Evolutionary conservation across 139 green algal species (phyloP), one percentile per base, ranked within the genome.

Genomic region (Spirogloea muscicola): DNA sequence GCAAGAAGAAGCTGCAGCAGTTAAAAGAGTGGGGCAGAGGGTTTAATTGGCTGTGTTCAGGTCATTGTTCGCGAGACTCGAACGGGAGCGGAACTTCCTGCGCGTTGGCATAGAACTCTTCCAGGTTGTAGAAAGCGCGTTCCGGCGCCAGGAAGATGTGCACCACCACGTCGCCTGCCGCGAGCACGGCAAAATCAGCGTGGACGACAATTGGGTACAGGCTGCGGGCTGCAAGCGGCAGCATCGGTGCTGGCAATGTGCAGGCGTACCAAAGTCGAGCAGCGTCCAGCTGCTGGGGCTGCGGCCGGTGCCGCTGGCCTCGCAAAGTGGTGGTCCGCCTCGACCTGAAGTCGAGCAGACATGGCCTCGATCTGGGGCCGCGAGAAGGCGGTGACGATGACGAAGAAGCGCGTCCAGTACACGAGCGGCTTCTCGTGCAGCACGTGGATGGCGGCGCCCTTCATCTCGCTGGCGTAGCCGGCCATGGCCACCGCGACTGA

Each of bases 101-200:
- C 3, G 74, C 74, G 13, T 70, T 75, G 3, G 43, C 58, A 49
- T 87, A 87, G 42, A 84, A 82, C 37, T 41, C 44, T 39, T 87
- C 83, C 21, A 87, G n/a, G 65, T 80, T 64, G 76, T 87, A 87
- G 41, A 69, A 77, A 3, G 74, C 58, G 34, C 83, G 46, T 37
- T 80, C 59, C 18, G 13, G 51, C 25, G 83, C 80, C 39, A 73
- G 64, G 4, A 87, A 86, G 21, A 87, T 39, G 60, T 87, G 83
- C 37, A 75, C 69, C 2, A 87, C 69, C 46, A 87, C 78, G 40
- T 87, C 83, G 13, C 67, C 73, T 46, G 38, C 58, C n/a, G n/a
- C n/a, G n/a, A n/a, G n/a, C n/a, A n/a, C n/a, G n/a, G n/a, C n/a
- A n/a, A n/a, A n/a, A n/a, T n/a, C n/a, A n/a, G n/a, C n/a, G n/a